A percentile compares a stretch with the other conserved stretches of the same genome.
Conservation (phyloP, 805 yeast species). For the Candida namnaoensis region DNA sequence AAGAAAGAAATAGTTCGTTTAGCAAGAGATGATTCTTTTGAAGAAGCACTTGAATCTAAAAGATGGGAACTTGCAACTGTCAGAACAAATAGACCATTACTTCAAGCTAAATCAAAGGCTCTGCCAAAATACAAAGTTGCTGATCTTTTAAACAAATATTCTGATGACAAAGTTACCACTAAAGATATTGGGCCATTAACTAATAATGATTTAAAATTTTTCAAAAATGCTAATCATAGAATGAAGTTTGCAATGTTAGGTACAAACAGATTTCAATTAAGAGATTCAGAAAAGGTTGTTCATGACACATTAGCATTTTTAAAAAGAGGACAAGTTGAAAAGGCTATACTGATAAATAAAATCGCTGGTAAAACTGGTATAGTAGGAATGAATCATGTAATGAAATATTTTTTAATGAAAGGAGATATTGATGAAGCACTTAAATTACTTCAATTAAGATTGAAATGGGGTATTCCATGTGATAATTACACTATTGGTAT, state of each 20-base stretch:
- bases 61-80: no score
- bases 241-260: constrained; percentile 50
- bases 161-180: constrained; percentile 14
- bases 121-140: constrained; percentile 17
- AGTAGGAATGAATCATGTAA: constrained; percentile 57
- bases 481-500: constrained; percentile 41
- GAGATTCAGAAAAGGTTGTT: constrained; percentile 49
- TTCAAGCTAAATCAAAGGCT: background rate
- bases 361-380: constrained; percentile 40
- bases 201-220: constrained; percentile 22
- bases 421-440: constrained; percentile 39
- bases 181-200: constrained; percentile 26
- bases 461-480: constrained; percentile 50
- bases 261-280: constrained; percentile 43
- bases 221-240: constrained; percentile 30
- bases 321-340: constrained; percentile 34
- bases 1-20: no score
- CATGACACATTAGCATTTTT: constrained; percentile 45
- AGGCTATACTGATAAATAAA: constrained; percentile 45
- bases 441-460: constrained; percentile 42
- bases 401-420: constrained; percentile 36
- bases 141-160: constrained; percentile 8
- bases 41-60: no score
- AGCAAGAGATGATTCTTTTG: no score
- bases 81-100: background rate